Conservation (phyloP, 768 basidiomycete species). For the Cystobasidium onofrii region DNA sequence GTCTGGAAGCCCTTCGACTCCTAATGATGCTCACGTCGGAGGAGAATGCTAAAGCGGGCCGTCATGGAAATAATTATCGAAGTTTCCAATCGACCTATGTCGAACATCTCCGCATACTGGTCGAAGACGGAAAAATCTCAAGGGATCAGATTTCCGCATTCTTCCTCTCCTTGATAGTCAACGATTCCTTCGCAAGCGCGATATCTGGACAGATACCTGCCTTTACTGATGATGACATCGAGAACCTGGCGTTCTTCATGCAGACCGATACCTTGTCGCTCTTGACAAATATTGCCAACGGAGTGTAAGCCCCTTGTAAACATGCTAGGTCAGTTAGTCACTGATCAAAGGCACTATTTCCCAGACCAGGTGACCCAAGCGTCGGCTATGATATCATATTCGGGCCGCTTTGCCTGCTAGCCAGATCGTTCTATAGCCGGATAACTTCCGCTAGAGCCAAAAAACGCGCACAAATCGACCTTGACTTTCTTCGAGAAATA, state of each 20-base stretch:
- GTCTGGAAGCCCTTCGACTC: constrained; percentile 1
- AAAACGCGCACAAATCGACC: background rate
- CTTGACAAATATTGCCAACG: background rate
- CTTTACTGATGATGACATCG: constrained; percentile 7
- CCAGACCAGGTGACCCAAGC: background rate
- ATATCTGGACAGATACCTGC: constrained; percentile 1
- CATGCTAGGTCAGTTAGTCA: background rate
- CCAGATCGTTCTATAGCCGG: background rate
- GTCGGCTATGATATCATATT: background rate
- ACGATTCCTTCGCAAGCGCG: constrained; percentile 6
- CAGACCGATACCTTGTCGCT: background rate
- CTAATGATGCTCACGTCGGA: background rate
- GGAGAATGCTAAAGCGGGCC: background rate
- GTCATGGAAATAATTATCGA: constrained; percentile 3
- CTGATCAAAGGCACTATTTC: background rate
- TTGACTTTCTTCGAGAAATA: background rate
- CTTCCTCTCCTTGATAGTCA: background rate
- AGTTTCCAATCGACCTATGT: constrained; percentile 5
- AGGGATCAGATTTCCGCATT: background rate
- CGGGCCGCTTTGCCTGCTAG: background rate
- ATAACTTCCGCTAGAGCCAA: background rate
- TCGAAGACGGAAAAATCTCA: background rate
- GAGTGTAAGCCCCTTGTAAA: background rate
- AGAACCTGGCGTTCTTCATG: background rate
- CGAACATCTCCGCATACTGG: background rate